Conservation (phyloP, 225 moss, liverwort and hornwort species). For the Pseudisothecium myosuroides region DNA sequence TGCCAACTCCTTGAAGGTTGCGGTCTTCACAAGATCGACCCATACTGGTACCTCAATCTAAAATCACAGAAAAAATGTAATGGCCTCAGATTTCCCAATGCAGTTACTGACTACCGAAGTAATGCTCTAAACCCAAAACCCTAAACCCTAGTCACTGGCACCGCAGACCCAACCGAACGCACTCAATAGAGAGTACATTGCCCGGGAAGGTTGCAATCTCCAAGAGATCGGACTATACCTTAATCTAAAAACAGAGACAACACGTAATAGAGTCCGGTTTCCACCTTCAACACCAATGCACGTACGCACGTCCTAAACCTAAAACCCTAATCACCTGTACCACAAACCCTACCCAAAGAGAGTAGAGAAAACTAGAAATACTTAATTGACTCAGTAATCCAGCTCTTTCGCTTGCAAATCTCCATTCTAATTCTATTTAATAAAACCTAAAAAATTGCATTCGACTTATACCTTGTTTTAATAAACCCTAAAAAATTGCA, state of each 20-base stretch:
- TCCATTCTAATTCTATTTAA: not conserved
- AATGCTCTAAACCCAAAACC: not conserved
- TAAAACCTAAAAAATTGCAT: not conserved
- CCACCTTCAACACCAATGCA: not conserved
- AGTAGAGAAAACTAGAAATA: not conserved
- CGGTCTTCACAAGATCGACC: slow-evolving; percentile 79
- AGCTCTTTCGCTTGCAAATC: not conserved
- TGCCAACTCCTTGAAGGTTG: slow-evolving; percentile 70
- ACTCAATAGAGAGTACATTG: not conserved
- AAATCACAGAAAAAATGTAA: not conserved
- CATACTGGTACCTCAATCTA: slow-evolving; percentile 64
- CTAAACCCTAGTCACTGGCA: not conserved
- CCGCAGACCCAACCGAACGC: not conserved
- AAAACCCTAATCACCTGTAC: not conserved
- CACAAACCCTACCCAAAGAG: not conserved
- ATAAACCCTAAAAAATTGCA: not conserved
- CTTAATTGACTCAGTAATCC: not conserved
- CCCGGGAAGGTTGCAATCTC: not conserved
- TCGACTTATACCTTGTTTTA: slow-evolving; percentile 6
- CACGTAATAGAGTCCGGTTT: too few species aligned
- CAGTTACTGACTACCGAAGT: not conserved
- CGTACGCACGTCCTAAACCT: not conserved
- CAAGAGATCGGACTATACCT: not conserved
- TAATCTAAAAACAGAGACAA: not conserved
- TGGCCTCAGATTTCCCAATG: not conserved